Conservation (phyloP, 345 rosid genomes). For the Ceriops zippeliana region DNA sequence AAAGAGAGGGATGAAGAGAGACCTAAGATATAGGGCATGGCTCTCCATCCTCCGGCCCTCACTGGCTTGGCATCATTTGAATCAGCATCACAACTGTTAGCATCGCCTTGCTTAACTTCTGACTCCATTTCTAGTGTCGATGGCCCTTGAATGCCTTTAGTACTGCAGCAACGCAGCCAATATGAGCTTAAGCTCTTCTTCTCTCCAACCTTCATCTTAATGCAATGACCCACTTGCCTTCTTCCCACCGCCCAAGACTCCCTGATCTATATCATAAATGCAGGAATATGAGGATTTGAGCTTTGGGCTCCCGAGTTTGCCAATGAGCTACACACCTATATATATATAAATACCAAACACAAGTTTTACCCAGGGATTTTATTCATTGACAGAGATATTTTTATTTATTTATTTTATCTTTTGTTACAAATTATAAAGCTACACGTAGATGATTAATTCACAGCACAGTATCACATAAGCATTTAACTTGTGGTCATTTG, state of each 20-base stretch:
- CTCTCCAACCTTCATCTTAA: background rate
- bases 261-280: background rate
- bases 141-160: constrained; percentile 18
- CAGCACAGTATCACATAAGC: no score
- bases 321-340: no score
- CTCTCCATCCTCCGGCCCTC: constrained; percentile 75
- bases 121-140: constrained; percentile 17
- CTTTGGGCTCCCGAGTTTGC: no score
- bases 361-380: no score
- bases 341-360: no score
- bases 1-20: background rate
- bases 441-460: no score
- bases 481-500: no score
- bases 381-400: no score
- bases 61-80: constrained; percentile 14
- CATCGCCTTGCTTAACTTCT: constrained; percentile 11
- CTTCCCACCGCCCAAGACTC: background rate
- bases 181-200: constrained; percentile 14
- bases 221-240: background rate
- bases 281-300: background rate
- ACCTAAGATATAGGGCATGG: constrained; percentile 81
- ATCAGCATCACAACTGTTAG: constrained; percentile 4
- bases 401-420: no score
- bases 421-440: no score
- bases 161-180: constrained; percentile 17